Conservation (phyloP, 306 rosid genomes). For the Hylodesmum podocarpum region DNA sequence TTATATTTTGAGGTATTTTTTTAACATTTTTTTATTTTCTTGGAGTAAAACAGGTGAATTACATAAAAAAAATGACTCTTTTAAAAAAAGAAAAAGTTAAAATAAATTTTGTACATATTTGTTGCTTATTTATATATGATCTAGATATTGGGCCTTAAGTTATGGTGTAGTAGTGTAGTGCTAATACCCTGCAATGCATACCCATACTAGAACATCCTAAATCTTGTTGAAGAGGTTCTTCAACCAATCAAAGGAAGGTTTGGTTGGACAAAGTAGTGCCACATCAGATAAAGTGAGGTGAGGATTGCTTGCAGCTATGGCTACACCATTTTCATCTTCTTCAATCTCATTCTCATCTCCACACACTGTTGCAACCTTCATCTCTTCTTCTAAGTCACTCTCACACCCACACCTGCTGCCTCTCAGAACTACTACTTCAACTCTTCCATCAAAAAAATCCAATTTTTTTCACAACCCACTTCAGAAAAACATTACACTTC, state of each 20-base stretch:
- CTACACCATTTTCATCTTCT: slow-evolving; percentile 36
- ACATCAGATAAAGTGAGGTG: slow-evolving; percentile 16
- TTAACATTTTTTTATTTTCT: no score
- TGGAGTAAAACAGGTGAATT: no score
- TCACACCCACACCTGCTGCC: slow-evolving; percentile 14
- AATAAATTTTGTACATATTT: no score
- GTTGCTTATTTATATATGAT: no score
- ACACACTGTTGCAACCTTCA: slow-evolving; percentile 28
- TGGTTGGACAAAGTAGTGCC: neutral
- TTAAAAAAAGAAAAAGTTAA: no score
- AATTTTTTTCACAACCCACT: slow-evolving; percentile 28
- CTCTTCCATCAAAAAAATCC: slow-evolving; percentile 25
- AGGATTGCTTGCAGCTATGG: slow-evolving; percentile 46
- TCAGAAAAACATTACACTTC: slow-evolving; percentile 7
- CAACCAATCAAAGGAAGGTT: neutral
- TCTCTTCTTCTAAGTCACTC: slow-evolving; percentile 29
- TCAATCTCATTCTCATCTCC: slow-evolving; percentile 36
- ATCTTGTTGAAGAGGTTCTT: neutral
- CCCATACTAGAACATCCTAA: neutral
- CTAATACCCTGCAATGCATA: no score
- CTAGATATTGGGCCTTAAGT: neutral
- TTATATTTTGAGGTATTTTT: no score
- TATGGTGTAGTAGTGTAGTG: no score
- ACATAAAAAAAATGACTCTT: no score
- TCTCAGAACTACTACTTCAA: neutral